Base-by-base conservation (phyloP, 495 filamentous ascomycete genomes). In the Aspergillus egyptiacus region DNA sequence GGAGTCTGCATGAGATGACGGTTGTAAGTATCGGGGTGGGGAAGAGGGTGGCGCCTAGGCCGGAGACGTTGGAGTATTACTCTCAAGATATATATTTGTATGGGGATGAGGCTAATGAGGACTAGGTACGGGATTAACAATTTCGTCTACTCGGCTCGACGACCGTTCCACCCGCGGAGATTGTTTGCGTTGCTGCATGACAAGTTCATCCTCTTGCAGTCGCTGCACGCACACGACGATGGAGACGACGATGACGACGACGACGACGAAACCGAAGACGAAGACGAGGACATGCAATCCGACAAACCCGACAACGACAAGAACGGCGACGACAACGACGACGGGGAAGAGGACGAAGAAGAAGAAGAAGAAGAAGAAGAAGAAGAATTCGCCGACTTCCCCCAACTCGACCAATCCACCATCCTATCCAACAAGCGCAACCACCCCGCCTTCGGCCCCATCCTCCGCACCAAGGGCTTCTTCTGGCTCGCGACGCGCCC, bases 51-150 rank as follows among this genome's bases (percentile, higher is more conserved):
- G 68, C 74, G n/a, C 74, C 74, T 0, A 77, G 69, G 47, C 78
- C 77, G 6, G 78, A 81, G 62, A 80, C 77, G 2, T 60, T 79
- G 24, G 78, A 81, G 66, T 75, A 63, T 49, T 19, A 2, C 49
- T n/a, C 19, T 13, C 45, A 45, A 11, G 6, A n/a, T 23, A 23
- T 7, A 46, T 2, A 25, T 22, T 28, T 1, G 8, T 31, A 5
- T 20, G 10, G 25, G 8, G 33, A 10, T 6, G 31, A 14, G 39
- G 27, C 43, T 56, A 15, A 58, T 19, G 14, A 31, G 5, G 32
- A 22, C 5, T 24, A 72, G 69, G 30, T 78, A 80, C 31, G 72
- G 71, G 0, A 74, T 81, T 34, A 73, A 75, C 41, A 81, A 73
- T 49, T 80, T 81, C 44, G 75, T 81, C 1, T 80, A 81, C 52